phyloP scores from a whole-genome alignment of 2,329 filamentous ascomycete genomes.

The Elsinoe necatrix region DNA sequence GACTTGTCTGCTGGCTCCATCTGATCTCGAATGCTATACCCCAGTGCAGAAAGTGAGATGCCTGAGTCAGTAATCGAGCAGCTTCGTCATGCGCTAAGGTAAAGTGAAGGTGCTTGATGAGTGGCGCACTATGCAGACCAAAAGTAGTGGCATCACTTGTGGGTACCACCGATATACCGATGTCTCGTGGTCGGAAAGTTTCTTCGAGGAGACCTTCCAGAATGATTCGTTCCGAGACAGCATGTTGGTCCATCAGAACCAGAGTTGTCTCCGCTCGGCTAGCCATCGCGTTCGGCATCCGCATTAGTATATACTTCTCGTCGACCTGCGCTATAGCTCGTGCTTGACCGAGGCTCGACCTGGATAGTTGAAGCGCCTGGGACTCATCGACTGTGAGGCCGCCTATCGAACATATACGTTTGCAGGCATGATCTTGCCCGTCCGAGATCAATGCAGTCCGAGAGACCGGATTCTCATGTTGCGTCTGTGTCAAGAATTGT shows the following conservation, averaged over 20 bases:
- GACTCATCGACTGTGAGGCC: too few species aligned
- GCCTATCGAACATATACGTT: background rate
- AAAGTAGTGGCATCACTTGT: slow-evolving; percentile 22
- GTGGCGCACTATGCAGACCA: slow-evolving; percentile 26
- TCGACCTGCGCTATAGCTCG: slow-evolving; percentile 76
- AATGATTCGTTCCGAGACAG: slow-evolving; percentile 79
- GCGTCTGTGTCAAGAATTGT: slow-evolving; percentile 52
- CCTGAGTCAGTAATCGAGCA: slow-evolving; percentile 47
- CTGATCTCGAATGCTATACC: slow-evolving; percentile 57
- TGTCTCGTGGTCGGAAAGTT: background rate
- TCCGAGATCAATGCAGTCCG: background rate
- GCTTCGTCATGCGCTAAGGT: slow-evolving; percentile 55
- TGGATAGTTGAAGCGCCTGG: slow-evolving; percentile 45
- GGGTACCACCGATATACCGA: background rate
- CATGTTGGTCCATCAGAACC: slow-evolving; percentile 84
- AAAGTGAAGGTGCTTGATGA: slow-evolving; percentile 53
- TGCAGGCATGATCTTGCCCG: background rate
- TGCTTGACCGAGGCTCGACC: slow-evolving; percentile 50
- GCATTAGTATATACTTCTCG: slow-evolving; percentile 72
- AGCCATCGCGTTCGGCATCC: background rate
- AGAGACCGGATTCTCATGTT: slow-evolving; percentile 16
- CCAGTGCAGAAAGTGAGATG: slow-evolving; percentile 59
- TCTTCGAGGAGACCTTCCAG: slow-evolving; percentile 64
- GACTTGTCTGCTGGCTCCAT: background rate
- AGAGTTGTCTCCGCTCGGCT: slow-evolving; percentile 33